phyloP scores from a whole-genome alignment of 2,329 filamentous ascomycete species.

The Nigrospora osmanthi region DNA sequence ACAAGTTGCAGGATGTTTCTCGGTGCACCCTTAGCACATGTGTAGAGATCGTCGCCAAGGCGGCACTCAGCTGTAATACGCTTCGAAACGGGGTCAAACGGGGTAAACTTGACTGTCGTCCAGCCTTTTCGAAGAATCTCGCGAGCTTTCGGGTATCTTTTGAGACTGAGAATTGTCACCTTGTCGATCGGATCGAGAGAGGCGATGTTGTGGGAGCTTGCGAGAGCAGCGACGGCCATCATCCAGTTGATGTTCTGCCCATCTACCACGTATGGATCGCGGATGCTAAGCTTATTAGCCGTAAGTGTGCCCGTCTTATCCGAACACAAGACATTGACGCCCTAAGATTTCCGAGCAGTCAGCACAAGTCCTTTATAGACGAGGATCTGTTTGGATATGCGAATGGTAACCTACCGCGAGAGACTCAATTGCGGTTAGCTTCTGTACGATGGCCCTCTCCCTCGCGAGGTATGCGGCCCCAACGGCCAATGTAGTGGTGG shows the following conservation, averaged over 20 bases:
- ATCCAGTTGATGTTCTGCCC: slow-evolving; percentile 72
- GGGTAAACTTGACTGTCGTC: slow-evolving; percentile 70
- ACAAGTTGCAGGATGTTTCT: slow-evolving; percentile 63
- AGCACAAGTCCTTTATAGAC: no score
- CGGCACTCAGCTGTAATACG: slow-evolving; percentile 61
- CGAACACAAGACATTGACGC: slow-evolving; percentile 68
- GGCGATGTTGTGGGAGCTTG: slow-evolving; percentile 69
- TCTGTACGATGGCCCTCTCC: slow-evolving; percentile 68
- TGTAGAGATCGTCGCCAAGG: slow-evolving; percentile 60
- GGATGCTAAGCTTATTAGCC: slow-evolving; percentile 62
- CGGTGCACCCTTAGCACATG: slow-evolving; percentile 65
- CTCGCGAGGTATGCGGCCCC: slow-evolving; percentile 66
- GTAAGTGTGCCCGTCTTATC: slow-evolving; percentile 70
- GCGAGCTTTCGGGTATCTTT: slow-evolving; percentile 65
- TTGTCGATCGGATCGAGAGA: slow-evolving; percentile 69
- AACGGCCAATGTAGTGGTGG: slow-evolving; percentile 65
- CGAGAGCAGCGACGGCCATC: slow-evolving; percentile 67
- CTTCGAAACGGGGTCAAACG: slow-evolving; percentile 74
- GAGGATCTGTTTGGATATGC: no score
- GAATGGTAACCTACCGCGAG: slow-evolving; percentile 31
- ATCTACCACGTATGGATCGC: slow-evolving; percentile 65
- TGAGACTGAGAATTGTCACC: slow-evolving; percentile 64
- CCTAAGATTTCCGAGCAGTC: slow-evolving; percentile 11
- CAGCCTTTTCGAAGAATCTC: slow-evolving; percentile 66
- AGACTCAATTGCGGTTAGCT: slow-evolving; percentile 67